phyloP scores from a whole-genome alignment of 306 rosid species.

The Mucuna pruriens region DNA sequence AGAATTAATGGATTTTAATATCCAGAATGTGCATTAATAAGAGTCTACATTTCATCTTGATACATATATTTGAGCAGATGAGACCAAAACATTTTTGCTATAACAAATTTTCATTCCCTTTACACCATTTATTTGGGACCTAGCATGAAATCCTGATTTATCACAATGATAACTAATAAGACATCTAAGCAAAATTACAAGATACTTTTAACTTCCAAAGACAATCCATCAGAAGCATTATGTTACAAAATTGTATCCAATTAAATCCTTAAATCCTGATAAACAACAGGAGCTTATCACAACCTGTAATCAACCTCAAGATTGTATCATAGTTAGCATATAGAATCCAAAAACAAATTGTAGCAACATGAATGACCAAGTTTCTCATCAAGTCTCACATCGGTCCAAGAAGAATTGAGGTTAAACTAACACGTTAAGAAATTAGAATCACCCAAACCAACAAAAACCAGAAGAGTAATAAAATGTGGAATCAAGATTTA shows the following conservation, averaged over 20 bases:
- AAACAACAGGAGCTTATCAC: background rate
- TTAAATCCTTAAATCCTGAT: constrained; percentile 9
- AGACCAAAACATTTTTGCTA: background rate
- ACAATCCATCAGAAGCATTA: background rate
- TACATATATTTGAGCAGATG: constrained; percentile 7
- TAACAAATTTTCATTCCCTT: background rate
- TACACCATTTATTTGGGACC: background rate
- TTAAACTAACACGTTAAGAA: background rate
- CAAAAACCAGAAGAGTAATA: background rate
- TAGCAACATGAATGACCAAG: constrained; percentile 18
- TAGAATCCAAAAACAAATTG: background rate
- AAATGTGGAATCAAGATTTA: background rate
- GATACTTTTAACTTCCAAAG: constrained; percentile 24
- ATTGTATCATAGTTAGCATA: background rate
- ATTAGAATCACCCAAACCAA: constrained; percentile 29
- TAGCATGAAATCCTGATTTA: constrained; percentile 9
- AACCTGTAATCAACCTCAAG: constrained; percentile 26
- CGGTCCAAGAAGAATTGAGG: constrained; percentile 10
- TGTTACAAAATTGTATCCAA: background rate
- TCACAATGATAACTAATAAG: background rate
- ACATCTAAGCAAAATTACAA: constrained; percentile 13
- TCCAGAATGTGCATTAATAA: constrained; percentile 1
- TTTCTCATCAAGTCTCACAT: constrained; percentile 11
- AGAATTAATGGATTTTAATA: constrained; percentile 6
- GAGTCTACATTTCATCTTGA: background rate